Base-by-base conservation (phyloP, 495 filamentous ascomycete genomes). In the Paragyromitra xinjiangensis region DNA sequence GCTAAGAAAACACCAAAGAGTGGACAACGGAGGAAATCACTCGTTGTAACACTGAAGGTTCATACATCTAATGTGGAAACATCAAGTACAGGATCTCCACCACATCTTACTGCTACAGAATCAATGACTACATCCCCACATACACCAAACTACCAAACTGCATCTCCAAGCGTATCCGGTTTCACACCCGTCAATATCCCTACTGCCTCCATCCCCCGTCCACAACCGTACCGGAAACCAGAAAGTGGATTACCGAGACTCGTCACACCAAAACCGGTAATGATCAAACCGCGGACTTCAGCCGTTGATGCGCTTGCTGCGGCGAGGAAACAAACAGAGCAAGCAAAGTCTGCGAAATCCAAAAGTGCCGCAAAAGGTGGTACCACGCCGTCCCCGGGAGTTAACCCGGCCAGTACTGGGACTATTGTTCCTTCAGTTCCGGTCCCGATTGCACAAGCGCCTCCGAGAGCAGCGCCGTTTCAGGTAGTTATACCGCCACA, bases 171-270 rank as follows among this genome's bases (percentile, higher is more conserved):
- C 22, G 6, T 63, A 16, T 51, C 64, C 12, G 48, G 37, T 5
- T 65, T 76, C 14, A 64, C 73, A 5, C 59, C 73, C 4, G 68
- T 72, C 19, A 76, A 76, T 42, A 29, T 53, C 11, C 66, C 50
- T 1, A 58, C 53, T 3, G 59, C 62, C 4, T 40, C 73, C 2
- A 63, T 77, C 9, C 74, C 74, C 3, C 70, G 74, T 3, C 74
- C 74, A 8, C 74, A 77, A 2, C 74, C 74, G 34, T 77, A 77
- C 40, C 61, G 74, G 1, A 64, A 59, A 3, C 74, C 74, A n/a
- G 74, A 77, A 6, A 26, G 12, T 3, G 29, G 5, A 39, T 6
- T 11, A 3, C 37, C 16, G 7, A 73, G 39, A 26, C 6, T 0
- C 0, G 34, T 44, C 19, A 29, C 65, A 3, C 48, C 48, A 34